phyloP scores from a whole-genome alignment of 768 basidiomycete species.

The Fomitopsis pulvina region DNA sequence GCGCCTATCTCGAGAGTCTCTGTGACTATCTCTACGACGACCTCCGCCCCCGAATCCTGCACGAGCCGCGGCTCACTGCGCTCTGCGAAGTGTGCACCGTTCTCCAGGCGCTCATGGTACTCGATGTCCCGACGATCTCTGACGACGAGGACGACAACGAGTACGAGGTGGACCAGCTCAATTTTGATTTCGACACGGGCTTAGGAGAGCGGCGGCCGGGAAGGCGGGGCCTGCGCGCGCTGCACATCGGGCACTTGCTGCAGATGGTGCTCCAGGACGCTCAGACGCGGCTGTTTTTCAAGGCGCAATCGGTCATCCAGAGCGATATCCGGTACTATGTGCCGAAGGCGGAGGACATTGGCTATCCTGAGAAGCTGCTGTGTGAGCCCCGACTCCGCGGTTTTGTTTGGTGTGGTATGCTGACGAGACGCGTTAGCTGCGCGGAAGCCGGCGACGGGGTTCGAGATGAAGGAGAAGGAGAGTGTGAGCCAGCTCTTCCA shows the following conservation, averaged over 20 bases:
- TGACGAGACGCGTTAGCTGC: constrained; percentile 29
- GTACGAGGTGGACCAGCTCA: constrained; percentile 31
- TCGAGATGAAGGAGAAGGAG: constrained; percentile 59
- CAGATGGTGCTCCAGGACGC: constrained; percentile 94
- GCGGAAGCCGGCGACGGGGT: constrained; percentile 35
- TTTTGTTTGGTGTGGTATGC: neutral
- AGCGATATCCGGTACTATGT: constrained; percentile 81
- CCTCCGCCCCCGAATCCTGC: constrained; percentile 89
- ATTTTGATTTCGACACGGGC: constrained; percentile 31
- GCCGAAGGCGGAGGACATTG: constrained; percentile 72
- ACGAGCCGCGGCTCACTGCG: constrained; percentile 80
- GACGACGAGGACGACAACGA: constrained; percentile 30
- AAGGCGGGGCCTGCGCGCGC: constrained; percentile 39
- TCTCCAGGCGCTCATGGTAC: constrained; percentile 91
- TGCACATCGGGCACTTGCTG: constrained; percentile 78
- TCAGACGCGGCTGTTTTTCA: constrained; percentile 92
- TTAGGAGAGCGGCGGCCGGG: constrained; percentile 16
- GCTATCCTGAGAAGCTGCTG: constrained; percentile 79
- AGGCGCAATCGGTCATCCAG: constrained; percentile 89
- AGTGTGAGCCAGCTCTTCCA: constrained; percentile 64
- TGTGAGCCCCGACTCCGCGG: constrained; percentile 35
- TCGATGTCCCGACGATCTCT: constrained; percentile 52
- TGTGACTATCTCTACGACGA: constrained; percentile 96
- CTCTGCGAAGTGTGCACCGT: constrained; percentile 97
- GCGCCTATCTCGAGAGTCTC: constrained; percentile 82